Evolutionary conservation across 2,329 filamentous ascomycete species (phyloP).

Genomic region (Fonsecaea pugnacius): DNA sequence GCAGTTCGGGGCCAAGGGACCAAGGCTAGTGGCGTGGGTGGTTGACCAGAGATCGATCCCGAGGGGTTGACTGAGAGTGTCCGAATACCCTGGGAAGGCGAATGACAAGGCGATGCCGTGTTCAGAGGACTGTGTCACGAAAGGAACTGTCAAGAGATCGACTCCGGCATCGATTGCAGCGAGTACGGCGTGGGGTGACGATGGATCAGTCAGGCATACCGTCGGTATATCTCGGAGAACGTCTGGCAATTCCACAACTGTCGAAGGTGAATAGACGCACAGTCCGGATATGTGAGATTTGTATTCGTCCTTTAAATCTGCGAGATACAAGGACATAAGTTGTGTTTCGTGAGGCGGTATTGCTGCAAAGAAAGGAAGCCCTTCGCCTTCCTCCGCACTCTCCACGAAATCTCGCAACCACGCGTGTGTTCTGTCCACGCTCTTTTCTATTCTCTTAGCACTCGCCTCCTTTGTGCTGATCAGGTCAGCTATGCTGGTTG

Average conservation of each 20-base stretch:
- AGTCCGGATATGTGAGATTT: conserved; percentile 66
- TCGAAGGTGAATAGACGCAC: conserved; percentile 75
- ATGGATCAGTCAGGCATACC: conserved; percentile 71
- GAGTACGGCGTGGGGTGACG: conserved; percentile 76
- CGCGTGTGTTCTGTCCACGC: conserved; percentile 81
- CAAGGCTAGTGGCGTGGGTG: conserved; percentile 63
- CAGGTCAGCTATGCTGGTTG: conserved; percentile 75
- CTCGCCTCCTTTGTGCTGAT: conserved; percentile 65
- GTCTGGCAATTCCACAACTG: conserved; percentile 69
- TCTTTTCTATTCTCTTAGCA: conserved; percentile 76
- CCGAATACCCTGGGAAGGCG: conserved; percentile 62
- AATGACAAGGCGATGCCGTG: conserved; percentile 84
- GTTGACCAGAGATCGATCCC: conserved; percentile 78
- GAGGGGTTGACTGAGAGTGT: conserved; percentile 48
- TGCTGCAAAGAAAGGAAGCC: conserved; percentile 63
- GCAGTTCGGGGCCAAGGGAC: conserved; percentile 68
- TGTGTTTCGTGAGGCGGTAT: conserved; percentile 75
- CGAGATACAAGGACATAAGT: conserved; percentile 79
- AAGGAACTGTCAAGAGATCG: conserved; percentile 78
- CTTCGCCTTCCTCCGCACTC: not conserved
- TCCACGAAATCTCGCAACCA: conserved; percentile 71
- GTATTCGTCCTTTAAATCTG: conserved; percentile 69
- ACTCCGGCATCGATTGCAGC: conserved; percentile 75
- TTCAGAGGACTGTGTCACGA: conserved; percentile 75
- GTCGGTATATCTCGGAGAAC: conserved; percentile 68